phyloP scores from a whole-genome alignment of 495 filamentous ascomycete genomes.

The Pyrenula aspistea region DNA sequence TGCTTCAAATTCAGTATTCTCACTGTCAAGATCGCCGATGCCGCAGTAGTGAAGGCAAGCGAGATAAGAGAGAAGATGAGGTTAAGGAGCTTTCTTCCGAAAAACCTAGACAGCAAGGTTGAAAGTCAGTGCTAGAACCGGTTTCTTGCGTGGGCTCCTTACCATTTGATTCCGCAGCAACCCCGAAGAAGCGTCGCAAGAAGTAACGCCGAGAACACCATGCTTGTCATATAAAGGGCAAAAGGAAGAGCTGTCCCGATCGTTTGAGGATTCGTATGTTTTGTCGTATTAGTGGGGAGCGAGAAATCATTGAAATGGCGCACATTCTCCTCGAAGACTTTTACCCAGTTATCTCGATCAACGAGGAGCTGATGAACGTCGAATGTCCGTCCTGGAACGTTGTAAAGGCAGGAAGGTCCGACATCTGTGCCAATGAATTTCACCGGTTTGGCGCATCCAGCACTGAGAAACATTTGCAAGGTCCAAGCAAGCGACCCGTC shows the following conservation, averaged over 20 bases:
- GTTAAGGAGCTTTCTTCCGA: neutral
- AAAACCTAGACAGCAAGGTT: too few species aligned
- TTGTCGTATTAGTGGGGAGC: neutral
- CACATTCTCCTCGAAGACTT: neutral
- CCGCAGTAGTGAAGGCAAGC: neutral
- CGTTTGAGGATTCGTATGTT: neutral
- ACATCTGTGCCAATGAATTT: neutral
- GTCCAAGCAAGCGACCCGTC: neutral
- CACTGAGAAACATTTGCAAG: neutral
- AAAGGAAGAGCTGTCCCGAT: neutral
- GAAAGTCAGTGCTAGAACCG: too few species aligned
- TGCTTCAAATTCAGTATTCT: neutral
- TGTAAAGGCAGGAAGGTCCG: neutral
- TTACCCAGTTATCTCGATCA: neutral
- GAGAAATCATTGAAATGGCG: neutral
- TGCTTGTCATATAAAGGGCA: neutral
- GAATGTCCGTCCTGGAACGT: neutral
- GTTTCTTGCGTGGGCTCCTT: too few species aligned
- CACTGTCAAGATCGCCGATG: neutral
- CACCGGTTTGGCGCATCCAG: neutral
- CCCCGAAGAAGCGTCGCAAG: neutral
- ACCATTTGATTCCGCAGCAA: neutral
- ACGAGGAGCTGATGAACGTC: neutral
- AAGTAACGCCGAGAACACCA: neutral
- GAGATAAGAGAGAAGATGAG: neutral